Evolutionary conservation across 345 rosid genomes (phyloP), one percentile per base, ranked within the genome.

Genomic region (Lumnitzera littorea): DNA sequence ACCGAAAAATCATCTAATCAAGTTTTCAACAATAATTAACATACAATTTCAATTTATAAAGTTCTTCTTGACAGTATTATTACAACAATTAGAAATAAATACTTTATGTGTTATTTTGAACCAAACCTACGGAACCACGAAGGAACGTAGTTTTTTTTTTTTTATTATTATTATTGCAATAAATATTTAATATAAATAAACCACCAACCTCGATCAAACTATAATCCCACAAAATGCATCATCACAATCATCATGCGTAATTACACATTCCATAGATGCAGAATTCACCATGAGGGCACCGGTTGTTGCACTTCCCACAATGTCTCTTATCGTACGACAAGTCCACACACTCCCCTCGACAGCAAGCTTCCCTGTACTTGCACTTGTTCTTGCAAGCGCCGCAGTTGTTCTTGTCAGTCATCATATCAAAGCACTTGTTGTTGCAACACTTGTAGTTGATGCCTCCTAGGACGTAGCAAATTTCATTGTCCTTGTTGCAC

Each of bases 251-350:
- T 78, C 63, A 84, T 3, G 90, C 79, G 67, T 89, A 92, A 61
- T 78, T 70, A 53, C 98, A 92, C 74, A 87, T 58, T n/a, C 96
- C 96, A 55, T 78, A 85, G 43, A 85, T 77, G 65, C 98, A 92
- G 12, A 5, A 55, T 23, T 67, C 66, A 3, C 79, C 84, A 0
- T 1, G 0, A 0, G 55, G 5, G 74, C 98, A 92, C 41, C 70
- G 72, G 56, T 84, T 70, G 71, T 79, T 82, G 77, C 98, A 92
- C 13, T 24, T 48, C 9, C 96, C 91, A 11, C 96, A 89, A 64
- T 89, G 88, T 43, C 96, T 83, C 76, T 85, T 87, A 49, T 89
- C 94, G 47, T 67, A 76, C 17, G 76, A 23, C 24, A 72, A 41
- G 56, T 77, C 25, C 20, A 89, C 88, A 48, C 98, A 92, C 66